A percentile compares a stretch with the other conserved stretches of the same genome.
These are phyloP conservation scores for Xylariaceae sp. DNA, from an alignment of 2,329 filamentous ascomycete genomes.

Conservation along the genomic window DNA sequence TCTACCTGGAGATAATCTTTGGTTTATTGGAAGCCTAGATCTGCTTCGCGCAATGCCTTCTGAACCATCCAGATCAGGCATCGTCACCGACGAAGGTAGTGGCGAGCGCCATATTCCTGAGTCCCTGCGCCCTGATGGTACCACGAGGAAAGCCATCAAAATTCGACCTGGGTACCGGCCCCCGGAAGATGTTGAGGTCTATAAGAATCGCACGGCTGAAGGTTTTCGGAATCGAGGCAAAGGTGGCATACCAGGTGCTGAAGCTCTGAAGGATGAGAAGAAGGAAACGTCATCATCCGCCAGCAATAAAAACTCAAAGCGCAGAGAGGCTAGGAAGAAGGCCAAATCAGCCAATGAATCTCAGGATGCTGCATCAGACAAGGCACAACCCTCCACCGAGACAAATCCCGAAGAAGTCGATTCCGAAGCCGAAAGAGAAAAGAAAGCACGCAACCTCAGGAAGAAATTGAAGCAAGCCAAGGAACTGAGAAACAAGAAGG, in stretches of 20 bases:
- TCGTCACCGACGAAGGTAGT: constrained; percentile 74
- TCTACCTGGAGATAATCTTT: too few relatives aligned
- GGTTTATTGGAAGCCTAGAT: neutral
- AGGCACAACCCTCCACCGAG: constrained; percentile 39
- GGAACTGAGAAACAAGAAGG: constrained; percentile 89
- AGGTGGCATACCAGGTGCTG: constrained; percentile 77
- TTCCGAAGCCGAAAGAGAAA: constrained; percentile 80
- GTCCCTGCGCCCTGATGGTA: constrained; percentile 85
- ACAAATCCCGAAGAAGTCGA: constrained; percentile 56
- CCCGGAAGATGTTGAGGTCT: constrained; percentile 93
- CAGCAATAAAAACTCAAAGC: constrained; percentile 87
- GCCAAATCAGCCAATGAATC: constrained; percentile 63
- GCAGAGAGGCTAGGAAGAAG: constrained; percentile 61
- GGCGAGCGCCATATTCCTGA: constrained; percentile 90
- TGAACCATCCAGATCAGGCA: constrained; percentile 68
- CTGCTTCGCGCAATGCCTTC: constrained; percentile 50
- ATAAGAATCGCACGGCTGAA: constrained; percentile 90
- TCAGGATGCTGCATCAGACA: constrained; percentile 60
- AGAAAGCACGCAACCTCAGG: constrained; percentile 87
- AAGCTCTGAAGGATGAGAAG: constrained; percentile 58
- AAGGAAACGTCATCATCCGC: constrained; percentile 55
- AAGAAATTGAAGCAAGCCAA: constrained; percentile 96
- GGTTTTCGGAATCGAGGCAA: constrained; percentile 77
- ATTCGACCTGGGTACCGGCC: constrained; percentile 92
- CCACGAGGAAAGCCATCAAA: constrained; percentile 90